Evolutionary conservation across 768 basidiomycete species (phyloP).

Genomic region (Mycena rosella): DNA sequence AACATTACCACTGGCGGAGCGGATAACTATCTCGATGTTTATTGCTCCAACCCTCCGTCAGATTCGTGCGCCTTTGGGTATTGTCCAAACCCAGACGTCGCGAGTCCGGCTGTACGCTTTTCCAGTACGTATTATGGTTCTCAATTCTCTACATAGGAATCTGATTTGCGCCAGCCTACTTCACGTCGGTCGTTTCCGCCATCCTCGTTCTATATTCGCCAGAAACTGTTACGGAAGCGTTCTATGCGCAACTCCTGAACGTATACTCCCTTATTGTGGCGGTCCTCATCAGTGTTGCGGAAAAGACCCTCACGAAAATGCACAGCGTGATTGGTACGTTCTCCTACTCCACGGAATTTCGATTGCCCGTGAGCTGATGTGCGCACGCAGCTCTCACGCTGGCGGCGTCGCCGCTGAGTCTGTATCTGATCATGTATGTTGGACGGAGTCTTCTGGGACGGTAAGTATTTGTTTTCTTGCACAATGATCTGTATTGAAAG

Average conservation of each 20-base stretch:
- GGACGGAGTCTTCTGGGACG: conserved; percentile 29
- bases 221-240: conserved; percentile 19
- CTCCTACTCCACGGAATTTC: too few species aligned
- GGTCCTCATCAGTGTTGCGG: conserved; percentile 23
- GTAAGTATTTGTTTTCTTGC: too few species aligned
- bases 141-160: neutral
- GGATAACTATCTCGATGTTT: conserved; percentile 23
- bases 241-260: conserved; percentile 35
- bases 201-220: conserved; percentile 33
- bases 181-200: conserved; percentile 32
- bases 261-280: conserved; percentile 38
- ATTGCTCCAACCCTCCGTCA: conserved; percentile 29
- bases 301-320: conserved; percentile 31
- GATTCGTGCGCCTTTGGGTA: conserved; percentile 35
- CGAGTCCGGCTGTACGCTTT: conserved; percentile 35
- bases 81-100: conserved; percentile 35
- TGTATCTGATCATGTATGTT: conserved; percentile 35
- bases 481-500: too few species aligned
- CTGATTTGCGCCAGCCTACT: conserved; percentile 30
- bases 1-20: conserved; percentile 20
- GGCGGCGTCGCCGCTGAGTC: conserved; percentile 34
- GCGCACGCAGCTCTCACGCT: conserved; percentile 31
- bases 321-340: conserved; percentile 31
- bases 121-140: conserved; percentile 25
- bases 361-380: too few species aligned